Percentiles rank a stretch among this genome's conserved stretches.
These are phyloP conservation scores for Aspergillus indologenus DNA, from an alignment of 495 filamentous ascomycete species.

Conservation along the genomic window DNA sequence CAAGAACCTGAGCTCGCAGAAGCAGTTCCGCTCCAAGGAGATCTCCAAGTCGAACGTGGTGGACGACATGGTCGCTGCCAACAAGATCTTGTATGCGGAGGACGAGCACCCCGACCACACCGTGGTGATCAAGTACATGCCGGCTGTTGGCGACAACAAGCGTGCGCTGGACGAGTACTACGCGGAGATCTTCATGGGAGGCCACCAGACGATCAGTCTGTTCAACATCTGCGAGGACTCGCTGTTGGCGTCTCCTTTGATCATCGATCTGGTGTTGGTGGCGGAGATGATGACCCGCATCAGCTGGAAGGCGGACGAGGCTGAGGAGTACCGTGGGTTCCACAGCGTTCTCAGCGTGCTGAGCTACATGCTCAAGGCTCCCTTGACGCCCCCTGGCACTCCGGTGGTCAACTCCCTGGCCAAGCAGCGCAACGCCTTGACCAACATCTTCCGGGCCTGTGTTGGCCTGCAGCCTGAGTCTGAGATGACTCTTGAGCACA, in stretches of 20 bases:
- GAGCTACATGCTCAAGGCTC: constrained; percentile 99
- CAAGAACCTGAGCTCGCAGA: constrained; percentile 95
- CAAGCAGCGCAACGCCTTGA: constrained; percentile 92
- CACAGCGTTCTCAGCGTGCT: constrained; percentile 96
- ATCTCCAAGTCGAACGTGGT: constrained; percentile 99
- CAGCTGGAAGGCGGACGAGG: constrained; percentile 72
- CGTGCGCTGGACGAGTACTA: constrained; percentile 98
- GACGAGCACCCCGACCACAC: constrained; percentile 88
- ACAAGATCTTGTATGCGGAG: constrained; percentile 80
- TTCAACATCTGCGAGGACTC: constrained; percentile 99
- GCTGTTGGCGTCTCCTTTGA: constrained; percentile 91
- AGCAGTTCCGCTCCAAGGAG: constrained; percentile 99
- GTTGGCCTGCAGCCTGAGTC: constrained; percentile 96
- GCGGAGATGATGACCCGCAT: constrained; percentile 98
- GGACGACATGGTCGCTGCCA: constrained; percentile 98
- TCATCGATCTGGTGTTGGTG: constrained; percentile 91
- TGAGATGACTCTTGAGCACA: constrained; percentile 99
- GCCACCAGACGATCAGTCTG: constrained; percentile 96
- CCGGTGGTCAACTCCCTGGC: constrained; percentile 94
- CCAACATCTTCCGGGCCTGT: constrained; percentile 99
- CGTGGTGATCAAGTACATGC: constrained; percentile 98
- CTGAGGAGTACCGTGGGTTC: constrained; percentile 82
- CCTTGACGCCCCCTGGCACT: constrained; percentile 90
- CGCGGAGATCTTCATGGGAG: constrained; percentile 98
- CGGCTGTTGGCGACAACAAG: constrained; percentile 98